These are phyloP conservation scores for Aspergillus bertholletiae DNA, from an alignment of 495 filamentous ascomycete species.

Conservation along the genomic window DNA sequence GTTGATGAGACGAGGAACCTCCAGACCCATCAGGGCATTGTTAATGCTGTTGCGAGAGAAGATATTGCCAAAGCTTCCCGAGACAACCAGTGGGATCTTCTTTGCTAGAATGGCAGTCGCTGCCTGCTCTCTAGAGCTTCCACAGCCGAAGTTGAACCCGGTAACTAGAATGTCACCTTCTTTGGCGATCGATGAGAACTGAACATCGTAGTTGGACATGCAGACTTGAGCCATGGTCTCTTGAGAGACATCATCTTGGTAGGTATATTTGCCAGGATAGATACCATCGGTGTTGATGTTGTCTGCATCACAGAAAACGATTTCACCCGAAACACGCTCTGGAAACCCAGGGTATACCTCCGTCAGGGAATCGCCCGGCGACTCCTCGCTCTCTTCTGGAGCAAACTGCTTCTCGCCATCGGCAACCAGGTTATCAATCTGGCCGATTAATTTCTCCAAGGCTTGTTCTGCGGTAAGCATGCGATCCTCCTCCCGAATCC, in stretches of 20 bases:
- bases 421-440: constrained; percentile 62
- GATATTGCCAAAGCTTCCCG: constrained; percentile 86
- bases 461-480: constrained; percentile 62
- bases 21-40: constrained; percentile 82
- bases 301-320: constrained; percentile 54
- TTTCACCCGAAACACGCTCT: constrained; percentile 47
- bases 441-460: constrained; percentile 62
- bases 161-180: constrained; percentile 75
- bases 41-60: constrained; percentile 89
- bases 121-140: constrained; percentile 78
- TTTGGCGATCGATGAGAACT: constrained; percentile 58
- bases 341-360: constrained; percentile 52
- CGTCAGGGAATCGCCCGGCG: constrained; percentile 28
- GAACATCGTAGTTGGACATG: constrained; percentile 87
- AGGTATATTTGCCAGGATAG: constrained; percentile 88
- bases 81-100: constrained; percentile 77
- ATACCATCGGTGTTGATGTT: constrained; percentile 61
- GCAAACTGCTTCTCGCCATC: constrained; percentile 42
- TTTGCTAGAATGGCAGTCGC: constrained; percentile 86
- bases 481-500: constrained; percentile 56
- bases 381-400: constrained; percentile 18
- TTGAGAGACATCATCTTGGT: constrained; percentile 74
- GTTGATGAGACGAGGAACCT: constrained; percentile 69
- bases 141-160: constrained; percentile 91
- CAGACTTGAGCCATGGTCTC: constrained; percentile 83